Evolutionary conservation across 805 yeast species (phyloP).

Genomic region (Yarrowia sp.): DNA sequence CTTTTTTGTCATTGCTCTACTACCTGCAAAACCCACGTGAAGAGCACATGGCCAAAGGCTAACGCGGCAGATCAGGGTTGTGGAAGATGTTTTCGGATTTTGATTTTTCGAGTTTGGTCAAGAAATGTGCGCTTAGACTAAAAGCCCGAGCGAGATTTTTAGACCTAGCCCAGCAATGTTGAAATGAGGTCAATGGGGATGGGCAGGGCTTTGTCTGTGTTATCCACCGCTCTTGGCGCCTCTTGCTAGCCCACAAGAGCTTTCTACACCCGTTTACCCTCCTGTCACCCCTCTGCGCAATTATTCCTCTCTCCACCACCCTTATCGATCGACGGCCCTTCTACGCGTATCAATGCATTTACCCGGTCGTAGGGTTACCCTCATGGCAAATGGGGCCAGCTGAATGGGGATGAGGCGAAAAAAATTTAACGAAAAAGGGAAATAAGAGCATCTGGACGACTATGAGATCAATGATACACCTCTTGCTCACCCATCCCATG

Average conservation of each 20-base stretch:
- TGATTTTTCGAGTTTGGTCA: not conserved
- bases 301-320: not conserved
- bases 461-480: too few species aligned
- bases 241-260: not conserved
- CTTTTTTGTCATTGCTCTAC: too few species aligned
- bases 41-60: conserved; percentile 15
- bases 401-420: too few species aligned
- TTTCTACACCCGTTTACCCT: not conserved
- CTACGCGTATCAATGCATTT: conserved; percentile 22
- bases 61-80: conserved; percentile 23
- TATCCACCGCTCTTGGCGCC: too few species aligned
- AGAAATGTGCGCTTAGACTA: not conserved
- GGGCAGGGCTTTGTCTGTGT: too few species aligned
- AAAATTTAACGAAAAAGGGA: too few species aligned
- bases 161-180: not conserved
- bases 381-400: too few species aligned
- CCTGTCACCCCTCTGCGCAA: not conserved
- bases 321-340: conserved; percentile 15
- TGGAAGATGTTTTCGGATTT: not conserved
- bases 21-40: conserved; percentile 21
- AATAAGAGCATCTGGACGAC: too few species aligned
- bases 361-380: conserved; percentile 19
- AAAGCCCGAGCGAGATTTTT: too few species aligned
- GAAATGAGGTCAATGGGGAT: not conserved
- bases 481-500: too few species aligned